Evolutionary conservation across 192 early-diverging fungal genomes (phyloP).

Genomic region (Entomortierella beljakovae): DNA sequence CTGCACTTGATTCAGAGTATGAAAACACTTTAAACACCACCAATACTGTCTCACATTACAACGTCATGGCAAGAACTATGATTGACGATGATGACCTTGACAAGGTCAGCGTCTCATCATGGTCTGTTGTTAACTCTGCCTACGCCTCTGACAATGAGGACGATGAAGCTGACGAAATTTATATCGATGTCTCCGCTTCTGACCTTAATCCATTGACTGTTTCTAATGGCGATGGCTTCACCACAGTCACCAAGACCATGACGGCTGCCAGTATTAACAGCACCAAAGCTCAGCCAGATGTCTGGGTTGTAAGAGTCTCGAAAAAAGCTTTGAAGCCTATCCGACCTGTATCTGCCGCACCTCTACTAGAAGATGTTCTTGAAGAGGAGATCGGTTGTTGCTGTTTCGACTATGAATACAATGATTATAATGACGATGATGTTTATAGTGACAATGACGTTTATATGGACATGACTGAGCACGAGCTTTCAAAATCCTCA

Average conservation of each 20-base stretch:
- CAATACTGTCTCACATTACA: not conserved
- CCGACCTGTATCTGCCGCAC: not conserved
- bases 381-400: constrained; percentile 7
- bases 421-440: not conserved
- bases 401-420: not conserved
- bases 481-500: constrained; percentile 41
- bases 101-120: constrained; percentile 22
- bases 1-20: constrained; percentile 7
- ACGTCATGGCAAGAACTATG: not conserved
- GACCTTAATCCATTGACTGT: constrained; percentile 20
- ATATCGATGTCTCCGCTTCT: constrained; percentile 1
- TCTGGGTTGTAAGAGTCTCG: constrained; percentile 40
- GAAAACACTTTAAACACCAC: not conserved
- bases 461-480: constrained; percentile 36
- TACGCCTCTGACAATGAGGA: constrained; percentile 26
- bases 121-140: constrained; percentile 45
- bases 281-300: constrained; percentile 9
- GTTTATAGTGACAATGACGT: not conserved
- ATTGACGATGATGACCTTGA: constrained; percentile 27
- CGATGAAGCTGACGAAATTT: constrained; percentile 22
- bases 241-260: constrained; percentile 41
- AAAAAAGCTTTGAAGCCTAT: constrained; percentile 18
- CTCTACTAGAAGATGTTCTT: constrained; percentile 9
- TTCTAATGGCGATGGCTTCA: constrained; percentile 31
- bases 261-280: constrained; percentile 45